phyloP scores from a whole-genome alignment of 495 filamentous ascomycete genomes.

The Chlorociboria aeruginascens region DNA sequence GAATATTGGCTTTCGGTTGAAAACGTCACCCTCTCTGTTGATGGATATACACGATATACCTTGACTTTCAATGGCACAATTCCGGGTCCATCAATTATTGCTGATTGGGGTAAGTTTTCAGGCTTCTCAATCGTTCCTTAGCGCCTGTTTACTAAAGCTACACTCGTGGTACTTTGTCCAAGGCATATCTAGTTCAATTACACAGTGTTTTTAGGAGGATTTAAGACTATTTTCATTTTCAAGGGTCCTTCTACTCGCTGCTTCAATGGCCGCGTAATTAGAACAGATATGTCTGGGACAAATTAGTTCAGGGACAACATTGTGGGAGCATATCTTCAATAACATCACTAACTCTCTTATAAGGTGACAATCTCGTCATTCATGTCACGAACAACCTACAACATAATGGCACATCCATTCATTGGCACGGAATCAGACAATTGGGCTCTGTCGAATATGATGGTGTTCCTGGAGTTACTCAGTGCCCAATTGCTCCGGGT shows the following conservation, averaged over 20 bases:
- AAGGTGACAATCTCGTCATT: constrained; percentile 24
- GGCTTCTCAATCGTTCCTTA: constrained; percentile 20
- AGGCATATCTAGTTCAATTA: too few relatives aligned
- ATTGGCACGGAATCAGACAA: constrained; percentile 42
- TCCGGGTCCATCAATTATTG: constrained; percentile 30
- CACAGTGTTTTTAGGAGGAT: too few relatives aligned
- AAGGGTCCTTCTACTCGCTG: too few relatives aligned
- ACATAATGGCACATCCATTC: constrained; percentile 23
- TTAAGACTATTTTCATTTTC: too few relatives aligned
- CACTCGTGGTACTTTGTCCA: too few relatives aligned
- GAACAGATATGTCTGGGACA: too few relatives aligned
- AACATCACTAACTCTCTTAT: constrained; percentile 3
- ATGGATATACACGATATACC: constrained; percentile 31
- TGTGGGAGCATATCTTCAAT: neutral
- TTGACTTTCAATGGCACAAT: constrained; percentile 33
- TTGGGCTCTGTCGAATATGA: constrained; percentile 20
- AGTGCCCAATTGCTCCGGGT: constrained; percentile 38
- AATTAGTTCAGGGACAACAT: neutral
- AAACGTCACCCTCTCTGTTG: constrained; percentile 33
- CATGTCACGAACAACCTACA: constrained; percentile 42
- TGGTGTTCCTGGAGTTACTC: constrained; percentile 33
- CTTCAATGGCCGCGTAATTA: too few relatives aligned
- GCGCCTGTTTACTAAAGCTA: constrained; percentile 13
- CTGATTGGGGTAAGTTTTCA: constrained; percentile 27
- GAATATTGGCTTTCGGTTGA: constrained; percentile 31